A percentile compares a stretch with the other conserved stretches of the same genome.
phyloP scores from a whole-genome alignment of 495 filamentous ascomycete species.

The Trichoderma virens region DNA sequence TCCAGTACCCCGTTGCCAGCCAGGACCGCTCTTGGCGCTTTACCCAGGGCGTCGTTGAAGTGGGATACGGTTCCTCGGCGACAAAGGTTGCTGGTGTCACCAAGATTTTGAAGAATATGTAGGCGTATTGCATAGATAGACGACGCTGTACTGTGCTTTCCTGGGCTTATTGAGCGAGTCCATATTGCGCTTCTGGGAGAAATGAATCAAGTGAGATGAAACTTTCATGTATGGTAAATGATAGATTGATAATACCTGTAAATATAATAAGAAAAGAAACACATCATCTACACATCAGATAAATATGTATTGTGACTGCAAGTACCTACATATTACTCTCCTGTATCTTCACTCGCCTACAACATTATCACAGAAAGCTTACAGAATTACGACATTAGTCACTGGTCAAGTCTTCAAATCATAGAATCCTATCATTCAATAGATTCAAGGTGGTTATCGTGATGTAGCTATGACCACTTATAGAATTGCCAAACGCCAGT shows the following conservation, averaged over 20 bases:
- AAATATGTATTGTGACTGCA: too few species aligned
- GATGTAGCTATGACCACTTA: neutral
- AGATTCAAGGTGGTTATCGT: neutral
- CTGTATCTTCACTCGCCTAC: too few species aligned
- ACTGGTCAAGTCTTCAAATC: neutral
- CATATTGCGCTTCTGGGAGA: neutral
- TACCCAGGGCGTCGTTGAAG: slow-evolving; percentile 44
- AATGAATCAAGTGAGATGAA: neutral
- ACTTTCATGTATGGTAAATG: too few species aligned
- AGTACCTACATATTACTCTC: too few species aligned
- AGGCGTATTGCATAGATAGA: neutral
- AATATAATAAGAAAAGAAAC: too few species aligned
- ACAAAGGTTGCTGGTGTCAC: slow-evolving; percentile 33
- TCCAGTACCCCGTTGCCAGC: slow-evolving; percentile 70
- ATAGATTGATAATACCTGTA: neutral
- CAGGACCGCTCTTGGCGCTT: slow-evolving; percentile 49
- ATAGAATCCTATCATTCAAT: neutral
- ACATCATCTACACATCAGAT: too few species aligned
- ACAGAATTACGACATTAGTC: neutral
- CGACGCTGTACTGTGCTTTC: neutral
- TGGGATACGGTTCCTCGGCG: slow-evolving; percentile 41
- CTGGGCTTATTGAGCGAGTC: neutral
- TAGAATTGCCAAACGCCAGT: too few species aligned
- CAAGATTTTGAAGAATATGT: slow-evolving; percentile 35
- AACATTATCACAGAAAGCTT: too few species aligned